Evolutionary conservation across 2,329 filamentous ascomycete species (phyloP).

Genomic region (Aspergillus sp.): DNA sequence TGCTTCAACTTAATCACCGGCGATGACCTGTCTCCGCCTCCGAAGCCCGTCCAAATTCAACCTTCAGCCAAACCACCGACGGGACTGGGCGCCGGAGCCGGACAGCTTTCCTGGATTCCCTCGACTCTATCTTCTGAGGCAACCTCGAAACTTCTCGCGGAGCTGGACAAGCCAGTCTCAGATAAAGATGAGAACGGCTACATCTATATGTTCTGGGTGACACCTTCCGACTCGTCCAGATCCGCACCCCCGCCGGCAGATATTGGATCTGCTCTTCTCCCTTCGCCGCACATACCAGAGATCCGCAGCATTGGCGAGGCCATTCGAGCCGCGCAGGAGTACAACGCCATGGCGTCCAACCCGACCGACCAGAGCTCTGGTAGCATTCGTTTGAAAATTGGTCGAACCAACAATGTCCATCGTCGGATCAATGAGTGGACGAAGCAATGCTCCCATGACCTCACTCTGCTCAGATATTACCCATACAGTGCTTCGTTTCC

Average conservation of each 20-base stretch:
- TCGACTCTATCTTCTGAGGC: constrained; percentile 57
- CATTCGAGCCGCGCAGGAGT: constrained; percentile 28
- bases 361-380: constrained; percentile 35
- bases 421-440: constrained; percentile 88
- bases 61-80: background rate
- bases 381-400: constrained; percentile 60
- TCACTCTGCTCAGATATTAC: constrained; percentile 85
- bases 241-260: constrained; percentile 50
- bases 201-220: constrained; percentile 99
- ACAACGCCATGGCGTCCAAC: constrained; percentile 23
- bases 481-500: constrained; percentile 52
- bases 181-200: constrained; percentile 72
- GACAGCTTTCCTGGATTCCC: constrained; percentile 59
- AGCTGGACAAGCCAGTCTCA: constrained; percentile 69
- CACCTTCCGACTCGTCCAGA: constrained; percentile 47
- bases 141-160: constrained; percentile 61
- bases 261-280: constrained; percentile 52
- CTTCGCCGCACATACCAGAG: constrained; percentile 32
- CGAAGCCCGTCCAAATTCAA: constrained; percentile 2
- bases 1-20: constrained; percentile 29
- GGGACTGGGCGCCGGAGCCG: no score
- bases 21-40: constrained; percentile 12
- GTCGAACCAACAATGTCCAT: constrained; percentile 71
- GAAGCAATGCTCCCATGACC: constrained; percentile 80
- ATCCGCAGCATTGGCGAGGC: constrained; percentile 30